Conservation (phyloP, 2,329 filamentous ascomycete species). For the Pestalotiopsis sp. region DNA sequence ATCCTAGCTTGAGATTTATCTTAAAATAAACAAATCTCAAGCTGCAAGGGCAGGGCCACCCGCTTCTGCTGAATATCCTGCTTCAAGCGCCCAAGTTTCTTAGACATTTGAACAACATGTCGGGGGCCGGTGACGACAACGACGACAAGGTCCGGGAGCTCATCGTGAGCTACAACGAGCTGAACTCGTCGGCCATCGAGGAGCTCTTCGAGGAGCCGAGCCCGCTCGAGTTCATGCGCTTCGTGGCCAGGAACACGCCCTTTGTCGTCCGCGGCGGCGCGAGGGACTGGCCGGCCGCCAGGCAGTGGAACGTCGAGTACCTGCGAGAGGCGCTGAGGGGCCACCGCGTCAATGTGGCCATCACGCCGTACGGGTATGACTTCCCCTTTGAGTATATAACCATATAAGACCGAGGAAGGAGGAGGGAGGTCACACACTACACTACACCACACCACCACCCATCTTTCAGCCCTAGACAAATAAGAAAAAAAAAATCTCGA, state of each 20-base stretch:
- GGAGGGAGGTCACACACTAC: too few relatives aligned
- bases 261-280: conserved; percentile 72
- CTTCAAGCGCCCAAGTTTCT: not conserved
- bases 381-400: not conserved
- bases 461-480: not conserved
- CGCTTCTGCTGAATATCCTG: not conserved
- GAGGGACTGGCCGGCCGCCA: conserved; percentile 62
- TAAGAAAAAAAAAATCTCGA: conserved; percentile 1
- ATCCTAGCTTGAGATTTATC: not conserved
- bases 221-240: conserved; percentile 79
- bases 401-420: not conserved
- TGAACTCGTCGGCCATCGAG: conserved; percentile 64
- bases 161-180: conserved; percentile 71
- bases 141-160: conserved; percentile 54
- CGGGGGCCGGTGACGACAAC: conserved; percentile 35
- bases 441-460: not conserved
- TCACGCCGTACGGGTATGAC: conserved; percentile 71
- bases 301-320: conserved; percentile 64
- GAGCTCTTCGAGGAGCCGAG: conserved; percentile 68
- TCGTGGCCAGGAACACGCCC: conserved; percentile 72
- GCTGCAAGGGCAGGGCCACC: not conserved
- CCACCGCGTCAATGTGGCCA: conserved; percentile 70
- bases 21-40: not conserved
- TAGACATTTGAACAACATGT: too few relatives aligned
- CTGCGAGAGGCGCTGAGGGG: conserved; percentile 57